Evolutionary conservation across 495 filamentous ascomycete species (phyloP).

Genomic region (Neurospora sp.): DNA sequence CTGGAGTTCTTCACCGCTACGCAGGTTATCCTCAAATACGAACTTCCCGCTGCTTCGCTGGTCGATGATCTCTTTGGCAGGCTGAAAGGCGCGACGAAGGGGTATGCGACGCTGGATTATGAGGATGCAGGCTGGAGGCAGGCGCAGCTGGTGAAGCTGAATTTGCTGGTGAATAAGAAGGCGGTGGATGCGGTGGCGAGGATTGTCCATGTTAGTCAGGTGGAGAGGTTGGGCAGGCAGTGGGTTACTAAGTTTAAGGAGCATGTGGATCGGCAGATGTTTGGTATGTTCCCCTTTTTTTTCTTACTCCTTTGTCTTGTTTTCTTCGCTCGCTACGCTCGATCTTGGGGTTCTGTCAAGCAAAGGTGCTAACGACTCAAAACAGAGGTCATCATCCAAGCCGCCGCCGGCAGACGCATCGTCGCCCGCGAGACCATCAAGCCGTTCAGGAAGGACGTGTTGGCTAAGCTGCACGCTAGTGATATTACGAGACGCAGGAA

Average conservation of each 20-base stretch:
- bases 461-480: slow-evolving; percentile 86
- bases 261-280: slow-evolving; percentile 91
- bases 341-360: not conserved
- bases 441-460: slow-evolving; percentile 89
- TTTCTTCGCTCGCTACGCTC: not conserved
- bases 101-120: slow-evolving; percentile 77
- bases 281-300: slow-evolving; percentile 27
- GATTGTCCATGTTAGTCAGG: slow-evolving; percentile 74
- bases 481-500: slow-evolving; percentile 78
- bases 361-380: not conserved
- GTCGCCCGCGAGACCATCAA: slow-evolving; percentile 93
- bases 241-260: slow-evolving; percentile 98
- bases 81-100: slow-evolving; percentile 74
- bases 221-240: slow-evolving; percentile 59
- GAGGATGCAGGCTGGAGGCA: slow-evolving; percentile 84
- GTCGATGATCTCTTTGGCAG: slow-evolving; percentile 98
- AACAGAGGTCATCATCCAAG: slow-evolving; percentile 83
- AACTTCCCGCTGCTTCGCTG: slow-evolving; percentile 73
- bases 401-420: slow-evolving; percentile 70
- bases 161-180: slow-evolving; percentile 82
- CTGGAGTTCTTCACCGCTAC: slow-evolving; percentile 87
- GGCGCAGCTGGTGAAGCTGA: slow-evolving; percentile 77
- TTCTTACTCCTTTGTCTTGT: not conserved
- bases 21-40: slow-evolving; percentile 93
- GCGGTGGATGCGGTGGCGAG: slow-evolving; percentile 92